Base-by-base conservation (phyloP, 805 yeast genomes). In the Metschnikowia rubicola region DNA sequence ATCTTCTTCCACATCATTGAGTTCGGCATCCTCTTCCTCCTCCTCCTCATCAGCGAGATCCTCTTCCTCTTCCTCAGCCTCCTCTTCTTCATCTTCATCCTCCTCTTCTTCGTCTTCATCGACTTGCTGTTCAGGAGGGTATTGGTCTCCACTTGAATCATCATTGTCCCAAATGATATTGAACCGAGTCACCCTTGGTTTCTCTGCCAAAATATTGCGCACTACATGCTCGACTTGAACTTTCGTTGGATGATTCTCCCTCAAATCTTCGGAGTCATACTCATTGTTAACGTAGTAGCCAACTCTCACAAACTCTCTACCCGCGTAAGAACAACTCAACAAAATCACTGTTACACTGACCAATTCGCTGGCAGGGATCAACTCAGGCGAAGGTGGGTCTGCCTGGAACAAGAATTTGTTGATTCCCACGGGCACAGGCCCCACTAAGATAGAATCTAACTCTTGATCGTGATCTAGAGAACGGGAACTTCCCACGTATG, bases 241-340 rank as follows among this genome's bases (percentile, higher is more conserved):
- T 62, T 90, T 88, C 2, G 84, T 80, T 2, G 98, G 98, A 1
- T 97, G 97, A 54, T 87, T 88, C 61, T 90, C 96, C 47, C 97
- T 78, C 59, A 94, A 69, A 58, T 94, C 98, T 62, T 92, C 98
- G 12, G 84, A 75, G 61, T 92, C 97, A 60, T 94, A 94, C 62
- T 94, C 99, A 67, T 94, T 94, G 69, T 94, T 94, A 49, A 94
- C 99, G 61, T 94, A 94, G 70, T 94, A 94, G 0, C 99, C 99
- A 5, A 94, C 99, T 50, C 98, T 75, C 2, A 94, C 99, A 71
- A 94, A 94, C 65, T 94, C 98, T 53, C 92, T 77, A 46, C 88
- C 96, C 41, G 89, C 87, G 62, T 94, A 94, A 0, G 97, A 85
- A 66, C 99, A 94, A 49, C 96, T 87, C 50, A 94, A 74, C 47